Evolutionary conservation across 1,284 basidiomycete genomes (phyloP).

Genomic region (Fomitopsis schrenkii): DNA sequence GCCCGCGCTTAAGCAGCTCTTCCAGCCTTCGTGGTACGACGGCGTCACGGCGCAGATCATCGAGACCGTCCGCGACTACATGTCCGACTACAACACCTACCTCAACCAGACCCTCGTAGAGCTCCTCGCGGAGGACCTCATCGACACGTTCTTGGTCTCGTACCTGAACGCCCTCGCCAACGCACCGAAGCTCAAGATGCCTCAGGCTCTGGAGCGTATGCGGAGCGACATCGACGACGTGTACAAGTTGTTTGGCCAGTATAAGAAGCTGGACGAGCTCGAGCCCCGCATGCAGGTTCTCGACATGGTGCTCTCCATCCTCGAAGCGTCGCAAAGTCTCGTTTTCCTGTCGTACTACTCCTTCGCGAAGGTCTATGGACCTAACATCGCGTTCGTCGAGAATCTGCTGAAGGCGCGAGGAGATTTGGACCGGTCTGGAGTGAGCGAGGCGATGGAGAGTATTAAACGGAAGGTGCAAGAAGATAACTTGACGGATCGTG

Average conservation of each 20-base stretch:
- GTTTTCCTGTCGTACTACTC: conserved; percentile 94
- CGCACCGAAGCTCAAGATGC: conserved; percentile 86
- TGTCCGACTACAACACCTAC: conserved; percentile 87
- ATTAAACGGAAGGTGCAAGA: conserved; percentile 91
- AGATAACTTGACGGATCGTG: conserved; percentile 80
- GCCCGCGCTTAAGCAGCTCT: conserved; percentile 83
- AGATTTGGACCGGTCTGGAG: conserved; percentile 85
- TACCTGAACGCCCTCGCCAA: conserved; percentile 90
- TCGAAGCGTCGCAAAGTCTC: conserved; percentile 90
- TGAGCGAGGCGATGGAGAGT: conserved; percentile 93
- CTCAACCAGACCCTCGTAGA: conserved; percentile 92
- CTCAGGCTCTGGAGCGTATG: conserved; percentile 78
- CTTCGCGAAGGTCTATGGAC: conserved; percentile 95
- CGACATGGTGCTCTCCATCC: conserved; percentile 79
- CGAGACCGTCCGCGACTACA: conserved; percentile 96
- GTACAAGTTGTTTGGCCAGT: conserved; percentile 78
- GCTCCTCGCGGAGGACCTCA: conserved; percentile 88
- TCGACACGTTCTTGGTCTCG: conserved; percentile 87
- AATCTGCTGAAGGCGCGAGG: conserved; percentile 85
- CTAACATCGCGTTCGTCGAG: conserved; percentile 91
- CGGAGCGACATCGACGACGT: conserved; percentile 77
- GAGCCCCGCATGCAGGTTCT: conserved; percentile 84
- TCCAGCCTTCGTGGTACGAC: conserved; percentile 86
- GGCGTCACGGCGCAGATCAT: conserved; percentile 84
- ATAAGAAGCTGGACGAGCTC: conserved; percentile 80